Evolutionary conservation across 2,329 filamentous ascomycete species (phyloP), one percentile per base, ranked within the genome.

Genomic region (Shiraia sp.): DNA sequence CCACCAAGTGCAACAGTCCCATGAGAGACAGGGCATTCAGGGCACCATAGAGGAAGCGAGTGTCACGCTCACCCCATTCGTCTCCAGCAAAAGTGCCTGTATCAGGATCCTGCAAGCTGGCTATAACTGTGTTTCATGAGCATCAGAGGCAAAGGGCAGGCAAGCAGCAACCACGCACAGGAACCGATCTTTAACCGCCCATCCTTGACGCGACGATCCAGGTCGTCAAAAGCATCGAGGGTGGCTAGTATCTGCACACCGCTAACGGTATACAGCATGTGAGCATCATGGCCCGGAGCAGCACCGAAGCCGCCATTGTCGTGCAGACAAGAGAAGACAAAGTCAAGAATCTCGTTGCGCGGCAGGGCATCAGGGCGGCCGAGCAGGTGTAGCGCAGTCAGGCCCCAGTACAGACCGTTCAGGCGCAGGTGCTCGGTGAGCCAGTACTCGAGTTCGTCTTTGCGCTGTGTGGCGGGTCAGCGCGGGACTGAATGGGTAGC

Each of bases 361-460:
- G 92, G 87, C 8, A 99, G 80, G 3, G 87, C 90, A 49, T 95
- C 83, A 1, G 91, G 89, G 41, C 81, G 85, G 34, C 85, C 82
- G 45, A 99, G 82, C 19, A 97, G 79, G 75, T 96, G 87, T 28
- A 97, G 80, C 6, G 92, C 87, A 6, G 86, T 93, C 42, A 99
- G 74, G 10, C 93, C 93, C 93, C 93, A 99, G 72, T 99, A 99
- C 33, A 99, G 81, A 31, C 93, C 93, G 68, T 93, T 96, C 43
- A 99, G 80, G 47, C 93, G 90, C 55, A 99, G 79, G 69, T 99
- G 93, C 72, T 99, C 92, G 10, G 93, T 99, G 66, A 97, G 79
- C 87, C 92, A 96, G 75, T 97, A 99, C 70, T 96, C 90, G 59
- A 96, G 85, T 72, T 96, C 89, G 77, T 97, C 90, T 74, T 88